Percentiles rank a stretch among this genome's conserved stretches.
These are phyloP conservation scores for Debaryomyces maramus DNA, from an alignment of 805 yeast genomes.

Conservation along the genomic window DNA sequence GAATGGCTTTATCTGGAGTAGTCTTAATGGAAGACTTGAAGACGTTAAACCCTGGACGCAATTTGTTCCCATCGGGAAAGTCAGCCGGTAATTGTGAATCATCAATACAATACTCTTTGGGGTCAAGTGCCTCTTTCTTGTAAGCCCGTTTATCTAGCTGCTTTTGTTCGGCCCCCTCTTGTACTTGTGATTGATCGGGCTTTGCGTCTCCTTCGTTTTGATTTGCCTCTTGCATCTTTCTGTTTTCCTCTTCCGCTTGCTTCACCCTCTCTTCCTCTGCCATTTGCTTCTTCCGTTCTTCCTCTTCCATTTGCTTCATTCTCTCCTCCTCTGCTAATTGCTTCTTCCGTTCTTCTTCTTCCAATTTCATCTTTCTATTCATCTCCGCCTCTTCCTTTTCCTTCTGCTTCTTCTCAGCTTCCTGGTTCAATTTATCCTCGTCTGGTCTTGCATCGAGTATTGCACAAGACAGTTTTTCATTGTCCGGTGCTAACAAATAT, in stretches of 20 bases:
- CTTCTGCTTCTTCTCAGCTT: conserved; percentile 9
- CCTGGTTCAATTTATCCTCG: conserved; percentile 10
- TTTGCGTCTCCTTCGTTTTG: conserved; percentile 4
- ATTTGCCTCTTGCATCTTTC: conserved; percentile 7
- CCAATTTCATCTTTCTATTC: conserved; percentile 9
- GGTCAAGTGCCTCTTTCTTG: conserved; percentile 8
- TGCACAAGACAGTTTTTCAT: conserved; percentile 40
- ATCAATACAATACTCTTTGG: conserved; percentile 18
- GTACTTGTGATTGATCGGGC: conserved; percentile 2
- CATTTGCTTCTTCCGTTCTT: not conserved
- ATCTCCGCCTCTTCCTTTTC: conserved; percentile 10
- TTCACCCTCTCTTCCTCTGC: conserved; percentile 3
- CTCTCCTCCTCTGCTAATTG: conserved; percentile 6
- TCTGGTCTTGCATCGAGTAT: conserved; percentile 38
- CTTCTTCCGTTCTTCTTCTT: conserved; percentile 9
- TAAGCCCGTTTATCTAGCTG: conserved; percentile 1
- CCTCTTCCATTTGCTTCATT: not conserved
- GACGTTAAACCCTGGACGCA: conserved; percentile 41
- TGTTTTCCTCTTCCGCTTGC: conserved; percentile 5
- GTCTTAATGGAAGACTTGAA: conserved; percentile 31
- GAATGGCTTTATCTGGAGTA: conserved; percentile 15
- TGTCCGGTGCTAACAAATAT: conserved; percentile 22
- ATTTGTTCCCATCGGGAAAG: conserved; percentile 18
- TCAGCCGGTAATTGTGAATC: conserved; percentile 16
- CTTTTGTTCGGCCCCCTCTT: conserved; percentile 10